A percentile compares a stretch with the other conserved stretches of the same genome.
phyloP scores from a whole-genome alignment of 257 asterid genomes.

The Echites panduratus region DNA sequence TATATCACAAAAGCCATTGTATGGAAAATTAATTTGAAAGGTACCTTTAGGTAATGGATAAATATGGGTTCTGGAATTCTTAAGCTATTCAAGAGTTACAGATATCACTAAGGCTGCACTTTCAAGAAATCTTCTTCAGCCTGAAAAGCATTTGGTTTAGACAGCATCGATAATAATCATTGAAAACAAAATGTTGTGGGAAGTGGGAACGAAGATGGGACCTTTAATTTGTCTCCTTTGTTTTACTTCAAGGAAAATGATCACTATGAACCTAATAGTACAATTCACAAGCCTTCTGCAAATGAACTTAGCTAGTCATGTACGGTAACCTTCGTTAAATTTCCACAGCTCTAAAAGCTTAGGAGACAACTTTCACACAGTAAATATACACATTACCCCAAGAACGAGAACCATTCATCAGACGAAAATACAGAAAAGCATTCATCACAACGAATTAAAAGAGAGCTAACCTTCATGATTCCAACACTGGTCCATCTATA shows the following conservation, averaged over 20 bases:
- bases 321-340: background rate
- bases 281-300: background rate
- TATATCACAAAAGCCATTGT: background rate
- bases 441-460: too few relatives aligned
- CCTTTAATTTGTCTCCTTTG: background rate
- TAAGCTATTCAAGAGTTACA: too few relatives aligned
- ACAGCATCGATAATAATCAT: background rate
- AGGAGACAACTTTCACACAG: background rate
- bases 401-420: background rate
- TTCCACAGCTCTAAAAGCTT: too few relatives aligned
- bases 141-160: background rate
- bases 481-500: constrained; percentile 79
- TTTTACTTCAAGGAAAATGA: background rate
- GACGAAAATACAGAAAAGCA: background rate
- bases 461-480: constrained; percentile 71
- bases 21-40: background rate
- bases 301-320: background rate
- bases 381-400: background rate
- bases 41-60: background rate
- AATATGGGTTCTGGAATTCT: background rate
- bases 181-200: background rate
- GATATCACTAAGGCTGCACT: too few relatives aligned
- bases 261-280: background rate
- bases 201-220: background rate
- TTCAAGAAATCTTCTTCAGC: background rate